Evolutionary conservation across 2,329 filamentous ascomycete species (phyloP).

Genomic region (Aspergillus puulaauensis): DNA sequence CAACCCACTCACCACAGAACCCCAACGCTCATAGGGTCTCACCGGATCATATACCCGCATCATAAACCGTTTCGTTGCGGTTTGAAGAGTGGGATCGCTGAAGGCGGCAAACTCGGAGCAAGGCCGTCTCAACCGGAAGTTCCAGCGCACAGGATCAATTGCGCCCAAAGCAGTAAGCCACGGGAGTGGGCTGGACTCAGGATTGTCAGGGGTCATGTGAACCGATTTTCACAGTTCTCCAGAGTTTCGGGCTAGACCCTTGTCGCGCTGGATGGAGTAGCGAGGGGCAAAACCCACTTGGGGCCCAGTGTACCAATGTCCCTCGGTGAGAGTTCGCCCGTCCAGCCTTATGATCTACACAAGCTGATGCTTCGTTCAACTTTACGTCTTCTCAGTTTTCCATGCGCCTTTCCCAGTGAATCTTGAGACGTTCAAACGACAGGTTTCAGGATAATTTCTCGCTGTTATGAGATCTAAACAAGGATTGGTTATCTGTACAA

Average conservation of each 20-base stretch:
- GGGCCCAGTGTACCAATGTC: constrained; percentile 7
- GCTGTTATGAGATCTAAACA: not conserved
- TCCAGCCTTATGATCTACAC: not conserved
- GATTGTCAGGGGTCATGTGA: constrained; percentile 6
- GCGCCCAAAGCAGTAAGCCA: not conserved
- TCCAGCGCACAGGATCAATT: not conserved
- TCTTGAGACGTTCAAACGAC: not conserved
- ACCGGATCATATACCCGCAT: not conserved
- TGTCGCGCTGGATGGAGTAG: constrained; percentile 2
- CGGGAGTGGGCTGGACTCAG: not conserved
- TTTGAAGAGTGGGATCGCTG: not conserved
- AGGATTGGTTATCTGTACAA: not conserved
- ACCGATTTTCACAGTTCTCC: not conserved
- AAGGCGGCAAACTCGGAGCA: not conserved
- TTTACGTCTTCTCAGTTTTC: not conserved
- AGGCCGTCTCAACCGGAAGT: not conserved
- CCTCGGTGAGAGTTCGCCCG: not conserved
- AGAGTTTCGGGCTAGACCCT: constrained; percentile 8
- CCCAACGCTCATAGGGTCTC: not conserved
- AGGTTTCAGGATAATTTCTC: not conserved
- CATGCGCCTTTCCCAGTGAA: not conserved
- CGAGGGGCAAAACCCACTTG: constrained; percentile 9
- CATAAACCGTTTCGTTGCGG: not conserved
- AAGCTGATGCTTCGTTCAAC: not conserved
- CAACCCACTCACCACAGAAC: not conserved